Evolutionary conservation across 768 basidiomycete genomes (phyloP).

Genomic region (Sarcodon aspratus): DNA sequence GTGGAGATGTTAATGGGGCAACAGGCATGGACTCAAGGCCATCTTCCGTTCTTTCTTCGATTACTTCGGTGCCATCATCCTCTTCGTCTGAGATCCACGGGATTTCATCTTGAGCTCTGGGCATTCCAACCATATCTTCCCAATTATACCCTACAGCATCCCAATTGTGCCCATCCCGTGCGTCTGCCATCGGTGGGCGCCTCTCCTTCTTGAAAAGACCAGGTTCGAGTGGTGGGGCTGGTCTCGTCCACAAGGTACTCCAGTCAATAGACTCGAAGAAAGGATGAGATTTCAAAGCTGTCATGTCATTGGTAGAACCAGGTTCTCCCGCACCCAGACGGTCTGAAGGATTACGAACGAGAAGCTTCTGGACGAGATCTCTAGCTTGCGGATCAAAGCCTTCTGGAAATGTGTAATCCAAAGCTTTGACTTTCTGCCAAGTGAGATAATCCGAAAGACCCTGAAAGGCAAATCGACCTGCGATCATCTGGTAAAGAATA

Average conservation of each 20-base stretch:
- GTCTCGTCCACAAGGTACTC: conserved; percentile 54
- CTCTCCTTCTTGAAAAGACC: conserved; percentile 44
- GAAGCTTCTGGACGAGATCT: conserved; percentile 65
- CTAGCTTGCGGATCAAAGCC: conserved; percentile 75
- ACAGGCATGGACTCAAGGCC: too few relatives aligned
- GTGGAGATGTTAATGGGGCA: background rate
- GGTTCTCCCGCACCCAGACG: conserved; percentile 47
- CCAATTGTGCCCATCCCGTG: conserved; percentile 1
- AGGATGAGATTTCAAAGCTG: conserved; percentile 43
- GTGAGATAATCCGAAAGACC: conserved; percentile 88
- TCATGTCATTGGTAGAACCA: conserved; percentile 24
- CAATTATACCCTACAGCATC: conserved; percentile 26
- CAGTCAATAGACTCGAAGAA: conserved; percentile 54
- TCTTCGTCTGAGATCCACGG: conserved; percentile 41
- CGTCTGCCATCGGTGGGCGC: conserved; percentile 6
- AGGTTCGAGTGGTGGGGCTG: conserved; percentile 43
- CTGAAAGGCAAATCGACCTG: conserved; percentile 86
- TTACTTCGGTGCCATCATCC: conserved; percentile 10
- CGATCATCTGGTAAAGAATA: conserved; percentile 87
- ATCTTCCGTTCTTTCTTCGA: background rate
- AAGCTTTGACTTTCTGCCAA: conserved; percentile 86
- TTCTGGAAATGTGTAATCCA: conserved; percentile 81
- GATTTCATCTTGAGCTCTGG: conserved; percentile 28
- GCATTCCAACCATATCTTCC: conserved; percentile 39
- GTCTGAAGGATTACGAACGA: conserved; percentile 58